Conservation (phyloP, 257 asterid genomes). For the Capsicum chinense region DNA sequence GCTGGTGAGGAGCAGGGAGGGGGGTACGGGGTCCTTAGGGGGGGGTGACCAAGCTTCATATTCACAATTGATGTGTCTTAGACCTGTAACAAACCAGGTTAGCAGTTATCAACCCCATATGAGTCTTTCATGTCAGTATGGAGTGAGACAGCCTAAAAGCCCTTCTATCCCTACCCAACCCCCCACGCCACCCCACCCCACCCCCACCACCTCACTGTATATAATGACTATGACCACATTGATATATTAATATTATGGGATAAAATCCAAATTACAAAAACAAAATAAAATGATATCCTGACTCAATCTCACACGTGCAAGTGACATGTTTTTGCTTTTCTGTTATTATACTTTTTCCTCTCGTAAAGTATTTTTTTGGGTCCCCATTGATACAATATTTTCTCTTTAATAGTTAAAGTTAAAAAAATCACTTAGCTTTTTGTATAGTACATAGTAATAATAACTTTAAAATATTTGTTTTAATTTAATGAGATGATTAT, state of each 20-base stretch:
- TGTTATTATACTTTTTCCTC: background rate
- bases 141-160: conserved; percentile 32
- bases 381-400: too few relatives aligned
- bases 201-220: background rate
- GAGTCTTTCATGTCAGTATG: conserved; percentile 31
- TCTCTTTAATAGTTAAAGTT: too few relatives aligned
- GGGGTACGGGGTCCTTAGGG: background rate
- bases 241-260: background rate
- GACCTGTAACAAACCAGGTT: conserved; percentile 29
- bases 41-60: conserved; percentile 6
- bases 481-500: background rate
- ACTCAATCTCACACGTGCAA: conserved; percentile 31
- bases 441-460: too few relatives aligned
- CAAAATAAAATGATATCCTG: background rate
- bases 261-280: conserved; percentile 1
- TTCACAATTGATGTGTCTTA: conserved; percentile 31
- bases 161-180: background rate
- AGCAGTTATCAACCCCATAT: conserved; percentile 30
- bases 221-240: conserved; percentile 4
- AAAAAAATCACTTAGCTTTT: too few relatives aligned
- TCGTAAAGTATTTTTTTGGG: background rate
- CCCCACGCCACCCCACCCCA: background rate
- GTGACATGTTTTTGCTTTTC: background rate
- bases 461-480: too few relatives aligned
- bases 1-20: background rate